Percentiles rank a stretch among this genome's conserved stretches.
Evolutionary conservation across 176 grass and related monocot genomes (phyloP).

Genomic region (Otatea glauca): DNA sequence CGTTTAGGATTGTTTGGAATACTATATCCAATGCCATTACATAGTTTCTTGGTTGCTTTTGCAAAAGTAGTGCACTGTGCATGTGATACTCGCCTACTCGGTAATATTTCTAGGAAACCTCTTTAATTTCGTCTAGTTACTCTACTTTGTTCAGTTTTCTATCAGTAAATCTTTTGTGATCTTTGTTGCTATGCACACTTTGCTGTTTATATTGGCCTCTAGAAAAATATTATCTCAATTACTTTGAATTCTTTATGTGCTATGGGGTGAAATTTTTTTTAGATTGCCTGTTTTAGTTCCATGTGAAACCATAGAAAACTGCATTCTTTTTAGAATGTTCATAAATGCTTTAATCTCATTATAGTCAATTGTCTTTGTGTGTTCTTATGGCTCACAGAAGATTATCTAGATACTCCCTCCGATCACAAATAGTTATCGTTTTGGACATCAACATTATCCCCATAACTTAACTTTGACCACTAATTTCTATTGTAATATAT

Average conservation of each 20-base stretch:
- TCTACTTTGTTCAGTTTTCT: background rate
- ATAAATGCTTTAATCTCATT: background rate
- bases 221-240: background rate
- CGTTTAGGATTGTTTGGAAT: background rate
- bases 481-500: too few species aligned
- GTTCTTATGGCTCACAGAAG: background rate
- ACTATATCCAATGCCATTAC: background rate
- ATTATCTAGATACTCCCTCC: background rate
- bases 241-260: background rate
- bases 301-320: background rate
- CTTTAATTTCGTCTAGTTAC: background rate
- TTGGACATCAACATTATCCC: too few species aligned
- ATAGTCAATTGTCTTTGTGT: background rate
- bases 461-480: too few species aligned
- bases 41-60: background rate
- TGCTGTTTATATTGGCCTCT: background rate
- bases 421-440: too few species aligned
- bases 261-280: background rate
- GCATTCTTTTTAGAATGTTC: background rate
- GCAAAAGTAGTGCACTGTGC: background rate
- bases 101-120: background rate
- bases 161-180: background rate
- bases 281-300: background rate
- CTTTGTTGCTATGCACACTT: background rate
- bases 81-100: background rate